Evolutionary conservation across 2,329 filamentous ascomycete species (phyloP), one percentile per base, ranked within the genome.

Genomic region (Hymenoscyphus fraxineus): DNA sequence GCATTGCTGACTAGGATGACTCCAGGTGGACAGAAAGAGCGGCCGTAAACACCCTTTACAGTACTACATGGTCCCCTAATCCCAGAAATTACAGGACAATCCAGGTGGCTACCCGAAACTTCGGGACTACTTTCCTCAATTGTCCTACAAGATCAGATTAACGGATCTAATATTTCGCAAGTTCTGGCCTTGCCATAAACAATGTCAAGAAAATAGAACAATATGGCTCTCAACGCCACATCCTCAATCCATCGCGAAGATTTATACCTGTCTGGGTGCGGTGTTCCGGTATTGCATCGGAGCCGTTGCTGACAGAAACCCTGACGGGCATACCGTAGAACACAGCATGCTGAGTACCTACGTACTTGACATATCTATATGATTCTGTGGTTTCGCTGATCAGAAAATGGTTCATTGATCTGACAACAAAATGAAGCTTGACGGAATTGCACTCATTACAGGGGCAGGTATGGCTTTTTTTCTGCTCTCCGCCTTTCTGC

Each of bases 361-460:
- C n/a, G 19, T 54, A 54, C 19, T 27, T 54, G 10, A 54, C 47
- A 54, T 27, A 54, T 27, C 47, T 54, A 54, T 54, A 54, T 54
- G 47, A 54, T 54, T 9, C 47, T 27, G 9, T 27, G 47, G 47
- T 31, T 31, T 54, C 47, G 47, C 47, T 13, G 19, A 54, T 19
- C 47, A 54, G 47, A 54, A 54, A 27, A 19, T 27, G 47, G n/a
- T 54, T 22, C 13, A 19, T 54, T 12, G 2, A 54, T 51, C 47
- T 54, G 47, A 27, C 47, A 54, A 54, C 19, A 54, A 54, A 54
- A 54, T 59, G 58, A 59, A 31, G 15, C 58, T 59, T 6, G 38
- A 59, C n/a, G 58, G 58, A 16, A 44, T 59, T 15, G 58, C 58
- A 19, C 35, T 59, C 6, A 39, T 59, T 31, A 59, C 58, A 41